These are phyloP conservation scores for Nephelium lappaceum DNA, from an alignment of 345 rosid genomes.

Conservation along the genomic window DNA sequence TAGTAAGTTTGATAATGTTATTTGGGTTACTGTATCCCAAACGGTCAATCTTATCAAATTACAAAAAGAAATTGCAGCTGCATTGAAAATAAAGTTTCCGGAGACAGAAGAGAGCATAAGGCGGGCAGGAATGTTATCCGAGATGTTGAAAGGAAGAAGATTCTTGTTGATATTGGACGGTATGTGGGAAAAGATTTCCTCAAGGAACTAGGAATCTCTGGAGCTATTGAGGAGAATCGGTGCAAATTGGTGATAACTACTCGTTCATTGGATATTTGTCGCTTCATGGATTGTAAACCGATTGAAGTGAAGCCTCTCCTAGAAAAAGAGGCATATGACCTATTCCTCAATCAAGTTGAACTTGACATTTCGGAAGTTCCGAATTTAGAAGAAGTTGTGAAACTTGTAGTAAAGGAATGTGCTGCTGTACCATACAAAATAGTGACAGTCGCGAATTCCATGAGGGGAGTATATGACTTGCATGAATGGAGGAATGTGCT, in stretches of 20 bases:
- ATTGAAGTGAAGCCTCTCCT: conserved; percentile 17
- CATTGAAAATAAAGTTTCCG: neutral
- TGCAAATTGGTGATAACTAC: conserved; percentile 24
- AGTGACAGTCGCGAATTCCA: conserved; percentile 6
- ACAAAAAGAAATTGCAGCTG: conserved; percentile 12
- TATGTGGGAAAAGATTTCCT: neutral
- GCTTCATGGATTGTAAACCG: conserved; percentile 4
- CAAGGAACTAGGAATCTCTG: conserved; percentile 20
- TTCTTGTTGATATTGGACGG: conserved; percentile 14
- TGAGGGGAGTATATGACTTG: conserved; percentile 26
- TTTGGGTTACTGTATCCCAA: conserved; percentile 17
- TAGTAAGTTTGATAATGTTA: neutral
- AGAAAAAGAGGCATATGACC: conserved; percentile 15
- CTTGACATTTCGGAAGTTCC: neutral
- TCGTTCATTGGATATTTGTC: conserved; percentile 5
- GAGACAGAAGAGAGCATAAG: neutral
- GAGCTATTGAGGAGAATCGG: neutral
- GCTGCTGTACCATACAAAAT: conserved; percentile 26
- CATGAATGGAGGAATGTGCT: conserved; percentile 22
- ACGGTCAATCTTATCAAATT: neutral
- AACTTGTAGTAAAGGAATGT: conserved; percentile 17
- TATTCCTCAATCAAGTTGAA: conserved; percentile 5
- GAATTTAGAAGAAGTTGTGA: neutral
- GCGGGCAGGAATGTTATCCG: conserved; percentile 7
- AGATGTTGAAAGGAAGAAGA: neutral